Evolutionary conservation across 345 rosid species (phyloP), one percentile per base, ranked within the genome.

Genomic region (Psidium friedrichsthalianum): DNA sequence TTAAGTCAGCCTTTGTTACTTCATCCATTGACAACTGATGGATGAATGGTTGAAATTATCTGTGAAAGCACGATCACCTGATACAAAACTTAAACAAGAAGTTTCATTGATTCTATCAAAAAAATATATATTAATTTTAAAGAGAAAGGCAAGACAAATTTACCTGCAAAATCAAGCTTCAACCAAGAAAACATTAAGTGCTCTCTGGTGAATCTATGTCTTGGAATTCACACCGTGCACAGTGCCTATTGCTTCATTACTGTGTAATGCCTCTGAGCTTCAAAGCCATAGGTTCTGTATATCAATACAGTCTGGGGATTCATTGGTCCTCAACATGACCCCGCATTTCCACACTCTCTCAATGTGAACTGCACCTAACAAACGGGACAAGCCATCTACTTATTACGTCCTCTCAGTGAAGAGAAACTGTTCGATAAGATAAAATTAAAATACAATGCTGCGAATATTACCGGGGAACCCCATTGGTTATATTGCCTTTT

Each of bases 261-360:
- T n/a, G 78, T 88, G 57, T 61, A 89, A 84, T 61, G 90, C 93
- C 80, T 90, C 91, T 89, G 90, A 47, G 94, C 89, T 86, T 90
- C 90, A n/a, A n/a, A 89, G 89, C 93, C 89, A 89, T 58, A 91
- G 57, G 69, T 87, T 82, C 88, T 88, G n/a, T 87, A 86, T 90
- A 90, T 87, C n/a, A 88, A 81, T 56, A 90, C 76, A 2, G 91
- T 87, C 64, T 86, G 90, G 14, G 86, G 87, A 85, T 74, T 80
- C 78, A 85, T 85, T 89, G 89, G 86, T 86, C 88, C 49, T 84
- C 87, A 1, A 32, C 84, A 57, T 51, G 85, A 82, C 76, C 76
- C 58, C 58, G 85, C 90, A 27, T 86, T n/a, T n/a, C 88, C 82
- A 61, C 42, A 47, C 86, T 86, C 83, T 86, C 83, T 82, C 59